These are phyloP conservation scores for Boletellus ananiceps DNA, from an alignment of 768 basidiomycete genomes.

Conservation along the genomic window DNA sequence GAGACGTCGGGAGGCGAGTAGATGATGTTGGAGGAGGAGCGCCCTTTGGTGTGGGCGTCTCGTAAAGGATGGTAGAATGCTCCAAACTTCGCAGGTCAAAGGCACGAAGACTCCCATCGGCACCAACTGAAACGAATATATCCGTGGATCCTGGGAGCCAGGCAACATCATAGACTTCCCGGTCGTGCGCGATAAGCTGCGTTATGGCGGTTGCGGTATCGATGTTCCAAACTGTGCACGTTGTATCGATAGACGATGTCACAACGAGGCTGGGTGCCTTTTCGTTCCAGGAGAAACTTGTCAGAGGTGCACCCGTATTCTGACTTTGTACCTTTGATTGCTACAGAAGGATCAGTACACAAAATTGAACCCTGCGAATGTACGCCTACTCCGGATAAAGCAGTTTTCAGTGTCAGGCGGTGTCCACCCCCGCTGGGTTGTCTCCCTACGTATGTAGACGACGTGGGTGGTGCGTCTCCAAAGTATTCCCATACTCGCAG, in stretches of 20 bases:
- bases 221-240: conserved; percentile 99
- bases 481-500: conserved; percentile 88
- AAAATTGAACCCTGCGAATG: conserved; percentile 2
- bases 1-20: conserved; percentile 68
- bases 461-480: conserved; percentile 53
- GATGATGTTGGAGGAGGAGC: conserved; percentile 56
- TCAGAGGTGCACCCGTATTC: conserved; percentile 83
- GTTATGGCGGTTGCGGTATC: conserved; percentile 91
- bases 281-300: conserved; percentile 97
- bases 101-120: conserved; percentile 92
- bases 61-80: conserved; percentile 97
- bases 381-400: conserved; percentile 70
- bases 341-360: conserved; percentile 31
- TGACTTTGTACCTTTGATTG: conserved; percentile 90
- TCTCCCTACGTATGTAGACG: conserved; percentile 69
- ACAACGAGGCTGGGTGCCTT: conserved; percentile 87
- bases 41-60: conserved; percentile 79
- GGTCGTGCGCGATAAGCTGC: conserved; percentile 95
- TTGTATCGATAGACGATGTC: conserved; percentile 97
- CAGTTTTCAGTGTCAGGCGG: conserved; percentile 66
- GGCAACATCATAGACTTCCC: conserved; percentile 96
- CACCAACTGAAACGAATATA: conserved; percentile 97
- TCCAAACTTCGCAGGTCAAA: conserved; percentile 96
- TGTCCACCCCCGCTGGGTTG: conserved; percentile 54
- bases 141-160: conserved; percentile 96